Evolutionary conservation across 768 basidiomycete genomes (phyloP).

Genomic region (Lepiota brunneoincarnata): DNA sequence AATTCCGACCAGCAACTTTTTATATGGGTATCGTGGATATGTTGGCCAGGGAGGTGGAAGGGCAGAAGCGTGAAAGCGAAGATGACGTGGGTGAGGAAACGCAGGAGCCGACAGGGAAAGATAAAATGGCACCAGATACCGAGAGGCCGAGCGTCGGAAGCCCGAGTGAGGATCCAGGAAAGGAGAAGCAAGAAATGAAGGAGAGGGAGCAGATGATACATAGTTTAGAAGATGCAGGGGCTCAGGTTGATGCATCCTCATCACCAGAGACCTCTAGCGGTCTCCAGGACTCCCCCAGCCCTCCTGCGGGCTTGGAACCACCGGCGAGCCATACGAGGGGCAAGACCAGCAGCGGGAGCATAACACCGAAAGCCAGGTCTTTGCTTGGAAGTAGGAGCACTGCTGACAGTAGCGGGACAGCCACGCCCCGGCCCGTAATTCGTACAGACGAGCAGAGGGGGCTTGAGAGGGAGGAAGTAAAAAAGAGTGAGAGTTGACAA

Average conservation of each 20-base stretch:
- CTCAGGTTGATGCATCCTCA: slow-evolving; percentile 3
- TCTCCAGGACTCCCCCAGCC: no score
- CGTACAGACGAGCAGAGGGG: not conserved
- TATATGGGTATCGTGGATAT: slow-evolving; percentile 82
- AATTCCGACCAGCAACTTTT: slow-evolving; percentile 90
- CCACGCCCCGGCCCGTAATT: not conserved
- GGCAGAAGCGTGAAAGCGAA: slow-evolving; percentile 24
- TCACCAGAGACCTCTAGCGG: not conserved
- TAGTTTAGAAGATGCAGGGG: slow-evolving; percentile 21
- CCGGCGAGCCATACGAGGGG: no score
- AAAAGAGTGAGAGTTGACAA: not conserved
- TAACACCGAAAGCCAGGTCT: not conserved
- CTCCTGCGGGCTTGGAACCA: no score
- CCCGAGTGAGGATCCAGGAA: not conserved
- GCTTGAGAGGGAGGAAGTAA: not conserved
- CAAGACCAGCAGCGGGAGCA: not conserved
- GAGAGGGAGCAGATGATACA: slow-evolving; percentile 23
- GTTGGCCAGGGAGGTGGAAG: slow-evolving; percentile 75
- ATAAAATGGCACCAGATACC: not conserved
- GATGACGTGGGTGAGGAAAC: slow-evolving; percentile 3
- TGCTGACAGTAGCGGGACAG: not conserved
- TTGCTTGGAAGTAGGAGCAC: not conserved
- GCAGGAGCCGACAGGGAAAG: not conserved
- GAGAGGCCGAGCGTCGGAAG: not conserved
- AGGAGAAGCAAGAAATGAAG: slow-evolving; percentile 1